A percentile compares a stretch with the other conserved stretches of the same genome.
phyloP scores from a whole-genome alignment of 768 basidiomycete species.

The Rubroboletus pulcherrimus region DNA sequence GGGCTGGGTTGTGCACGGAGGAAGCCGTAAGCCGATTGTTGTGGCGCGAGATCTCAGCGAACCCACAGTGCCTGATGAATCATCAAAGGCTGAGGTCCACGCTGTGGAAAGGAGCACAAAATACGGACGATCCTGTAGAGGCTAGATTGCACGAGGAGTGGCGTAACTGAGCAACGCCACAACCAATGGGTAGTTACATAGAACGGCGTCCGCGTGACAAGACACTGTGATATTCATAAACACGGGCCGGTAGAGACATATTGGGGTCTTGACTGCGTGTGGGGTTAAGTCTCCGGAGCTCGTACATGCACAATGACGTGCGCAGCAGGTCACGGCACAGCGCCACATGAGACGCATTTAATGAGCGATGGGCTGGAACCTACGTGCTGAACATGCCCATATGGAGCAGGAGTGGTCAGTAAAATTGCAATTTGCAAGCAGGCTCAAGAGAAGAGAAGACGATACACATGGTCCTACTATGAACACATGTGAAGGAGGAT shows the following conservation, averaged over 20 bases:
- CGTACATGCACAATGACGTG: background rate
- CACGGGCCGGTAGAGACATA: background rate
- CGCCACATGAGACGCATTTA: constrained; percentile 2
- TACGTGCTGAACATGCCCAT: constrained; percentile 8
- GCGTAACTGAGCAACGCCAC: constrained; percentile 1
- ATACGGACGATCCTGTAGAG: background rate
- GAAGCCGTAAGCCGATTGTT: constrained; percentile 5
- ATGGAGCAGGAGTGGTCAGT: constrained; percentile 1
- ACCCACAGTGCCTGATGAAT: constrained; percentile 9
- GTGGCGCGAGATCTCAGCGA: constrained; percentile 27
- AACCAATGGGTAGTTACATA: background rate
- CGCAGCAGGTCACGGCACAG: background rate
- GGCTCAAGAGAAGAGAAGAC: constrained; percentile 3
- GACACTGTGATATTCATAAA: background rate
- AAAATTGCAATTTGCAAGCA: constrained; percentile 14
- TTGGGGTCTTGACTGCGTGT: constrained; percentile 1
- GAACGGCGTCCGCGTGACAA: background rate
- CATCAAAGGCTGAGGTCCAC: constrained; percentile 1
- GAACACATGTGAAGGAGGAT: constrained; percentile 12
- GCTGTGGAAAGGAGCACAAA: constrained; percentile 13
- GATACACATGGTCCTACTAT: background rate
- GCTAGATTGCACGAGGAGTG: constrained; percentile 19
- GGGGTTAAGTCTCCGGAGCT: constrained; percentile 19
- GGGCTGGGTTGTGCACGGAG: background rate
- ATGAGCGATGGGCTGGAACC: background rate